These are phyloP conservation scores for Pyricularia sp. DNA, from an alignment of 2,329 filamentous ascomycete genomes.

Conservation along the genomic window DNA sequence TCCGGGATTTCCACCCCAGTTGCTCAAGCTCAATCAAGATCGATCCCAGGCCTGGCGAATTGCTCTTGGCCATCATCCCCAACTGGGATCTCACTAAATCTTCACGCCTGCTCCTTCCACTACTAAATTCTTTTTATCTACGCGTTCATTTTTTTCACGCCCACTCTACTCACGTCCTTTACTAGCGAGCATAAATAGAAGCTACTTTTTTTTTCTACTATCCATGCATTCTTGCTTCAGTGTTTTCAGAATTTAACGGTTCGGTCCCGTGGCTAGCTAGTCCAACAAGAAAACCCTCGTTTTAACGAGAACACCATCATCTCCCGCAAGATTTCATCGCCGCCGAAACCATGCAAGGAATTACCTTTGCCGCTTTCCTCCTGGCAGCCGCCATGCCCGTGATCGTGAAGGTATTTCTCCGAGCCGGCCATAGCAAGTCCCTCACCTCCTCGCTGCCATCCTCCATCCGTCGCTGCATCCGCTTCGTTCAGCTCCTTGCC, in stretches of 20 bases:
- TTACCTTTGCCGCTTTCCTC: constrained; percentile 1
- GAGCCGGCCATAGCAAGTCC: not conserved
- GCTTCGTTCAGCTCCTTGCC: not conserved
- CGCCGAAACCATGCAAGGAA: not conserved
- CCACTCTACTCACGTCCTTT: not conserved
- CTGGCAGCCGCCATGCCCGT: constrained; percentile 1
- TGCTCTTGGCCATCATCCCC: not conserved
- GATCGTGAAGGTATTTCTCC: constrained; percentile 3
- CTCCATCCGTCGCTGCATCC: not conserved
- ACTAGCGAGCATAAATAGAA: not conserved
- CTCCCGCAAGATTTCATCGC: not conserved
- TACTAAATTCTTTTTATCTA: not conserved
- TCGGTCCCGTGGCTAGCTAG: not conserved
- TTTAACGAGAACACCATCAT: not conserved
- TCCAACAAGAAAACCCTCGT: not conserved
- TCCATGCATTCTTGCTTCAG: not conserved
- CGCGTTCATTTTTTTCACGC: not conserved
- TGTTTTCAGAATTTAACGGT: not conserved
- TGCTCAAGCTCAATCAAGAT: not conserved
- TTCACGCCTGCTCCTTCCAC: not conserved
- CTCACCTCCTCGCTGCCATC: not conserved
- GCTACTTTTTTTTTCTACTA: not conserved
- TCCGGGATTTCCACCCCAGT: not conserved
- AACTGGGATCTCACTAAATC: not conserved
- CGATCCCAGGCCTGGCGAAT: not conserved